Base-by-base conservation (phyloP, 345 rosid genomes). In the Camelina laxa region DNA sequence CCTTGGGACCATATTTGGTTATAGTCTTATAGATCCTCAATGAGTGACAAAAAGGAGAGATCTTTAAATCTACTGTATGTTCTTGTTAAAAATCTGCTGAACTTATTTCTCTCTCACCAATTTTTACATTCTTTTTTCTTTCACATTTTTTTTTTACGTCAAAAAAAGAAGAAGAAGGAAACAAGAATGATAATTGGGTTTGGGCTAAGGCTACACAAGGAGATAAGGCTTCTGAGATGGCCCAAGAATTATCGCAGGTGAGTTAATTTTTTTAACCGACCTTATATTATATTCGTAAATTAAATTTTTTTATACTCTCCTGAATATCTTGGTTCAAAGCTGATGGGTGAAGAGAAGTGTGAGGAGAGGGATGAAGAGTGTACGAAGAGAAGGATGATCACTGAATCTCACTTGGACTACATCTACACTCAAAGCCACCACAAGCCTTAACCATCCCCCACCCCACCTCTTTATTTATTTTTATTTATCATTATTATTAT, bases 341-440 rank as follows among this genome's bases (percentile, higher is more conserved):
- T 86, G 60, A 86, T 84, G 90, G 91, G 91, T 39, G 69, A 74
- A 75, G 85, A 77, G 61, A 73, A 53, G 30, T 85, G 92, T 59
- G 69, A 69, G 8, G 88, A 80, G 33, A 55, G 9, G 13, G 89
- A 84, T 55, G 90, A 87, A 72, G 91, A 87, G 65, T 91, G 91
- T 74, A 6, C 75, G 72, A 79, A 82, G 72, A 80, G 91, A 81
- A 89, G 96, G 80, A 77, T 88, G 87, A 72, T 80, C 19, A 85
- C 86, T 39, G 96, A 89, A 17, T 86, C 96, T 71, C 96, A 89
- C 80, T 81, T 92, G 79, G 96, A 91, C 78, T 91, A 91, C 76
- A 88, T 91, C 49, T 91, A 91, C 85, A 91, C 93, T 57, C 93
- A 91, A 75, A 53, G 76, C 35, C 91, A 85, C 15, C 81, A 83